Percentiles rank a stretch among this genome's conserved stretches.
Evolutionary conservation across 176 grass and related monocot genomes (phyloP).

Genomic region (Oryza meyeriana): DNA sequence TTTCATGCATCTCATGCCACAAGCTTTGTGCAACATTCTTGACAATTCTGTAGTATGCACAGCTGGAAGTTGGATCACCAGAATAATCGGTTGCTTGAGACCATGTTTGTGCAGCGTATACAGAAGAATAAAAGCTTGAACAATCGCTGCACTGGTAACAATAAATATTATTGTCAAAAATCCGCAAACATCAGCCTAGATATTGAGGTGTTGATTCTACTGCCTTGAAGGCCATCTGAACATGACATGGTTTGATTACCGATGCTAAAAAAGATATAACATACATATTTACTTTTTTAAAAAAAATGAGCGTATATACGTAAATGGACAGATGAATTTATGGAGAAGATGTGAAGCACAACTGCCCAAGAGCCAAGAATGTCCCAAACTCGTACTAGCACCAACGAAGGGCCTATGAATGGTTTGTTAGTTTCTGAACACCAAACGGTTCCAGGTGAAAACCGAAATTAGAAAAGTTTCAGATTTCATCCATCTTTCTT

Average conservation of each 20-base stretch:
- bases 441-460: background rate
- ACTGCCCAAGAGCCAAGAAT: background rate
- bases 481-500: background rate
- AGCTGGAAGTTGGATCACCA: background rate
- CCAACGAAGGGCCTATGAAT: background rate
- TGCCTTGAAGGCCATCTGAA: background rate
- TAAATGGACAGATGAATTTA: background rate
- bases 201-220: background rate
- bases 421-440: background rate
- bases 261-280: background rate
- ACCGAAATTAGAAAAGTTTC: background rate
- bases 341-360: background rate
- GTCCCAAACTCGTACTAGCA: background rate
- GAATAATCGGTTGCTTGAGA: background rate
- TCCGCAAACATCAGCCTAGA: background rate
- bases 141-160: too few species aligned
- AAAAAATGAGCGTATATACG: background rate
- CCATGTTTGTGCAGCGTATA: background rate
- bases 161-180: background rate
- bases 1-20: slow-evolving; percentile 3
- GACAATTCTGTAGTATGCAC: background rate
- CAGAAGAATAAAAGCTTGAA: background rate
- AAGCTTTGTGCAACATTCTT: background rate
- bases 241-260: background rate
- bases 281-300: background rate